Conservation (phyloP, 495 filamentous ascomycete species). For the Trichoderma asperelloides region DNA sequence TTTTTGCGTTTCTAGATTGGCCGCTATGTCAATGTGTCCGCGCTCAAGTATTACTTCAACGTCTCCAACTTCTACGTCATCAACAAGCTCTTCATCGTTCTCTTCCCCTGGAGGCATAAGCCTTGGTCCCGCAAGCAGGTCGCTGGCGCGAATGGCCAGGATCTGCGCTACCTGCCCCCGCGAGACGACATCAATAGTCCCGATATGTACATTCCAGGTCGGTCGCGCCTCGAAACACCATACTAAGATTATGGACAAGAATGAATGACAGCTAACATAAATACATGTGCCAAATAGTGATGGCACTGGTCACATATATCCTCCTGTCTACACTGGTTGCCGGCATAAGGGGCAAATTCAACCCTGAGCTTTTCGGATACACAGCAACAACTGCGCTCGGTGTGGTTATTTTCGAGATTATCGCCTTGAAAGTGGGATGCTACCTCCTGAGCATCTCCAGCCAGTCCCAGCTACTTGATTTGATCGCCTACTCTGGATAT, state of each 20-base stretch:
- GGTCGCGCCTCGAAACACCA: constrained; percentile 26
- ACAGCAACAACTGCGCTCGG: constrained; percentile 76
- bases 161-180: constrained; percentile 87
- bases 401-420: constrained; percentile 76
- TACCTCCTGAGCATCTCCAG: constrained; percentile 91
- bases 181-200: constrained; percentile 95
- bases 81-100: constrained; percentile 75
- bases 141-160: constrained; percentile 56
- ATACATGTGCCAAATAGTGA: constrained; percentile 36
- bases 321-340: constrained; percentile 83
- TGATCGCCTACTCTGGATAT: constrained; percentile 94
- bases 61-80: constrained; percentile 89
- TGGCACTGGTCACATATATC: constrained; percentile 95
- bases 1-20: constrained; percentile 55
- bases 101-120: constrained; percentile 95
- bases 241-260: background rate
- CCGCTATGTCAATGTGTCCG: constrained; percentile 84
- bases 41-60: constrained; percentile 95
- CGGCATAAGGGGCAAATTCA: constrained; percentile 85
- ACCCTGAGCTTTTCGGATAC: constrained; percentile 83
- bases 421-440: constrained; percentile 81
- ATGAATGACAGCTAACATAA: background rate
- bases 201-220: constrained; percentile 90
- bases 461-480: constrained; percentile 73
- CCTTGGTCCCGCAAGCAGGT: constrained; percentile 79